A percentile compares a stretch with the other conserved stretches of the same genome.
Conservation (phyloP, 2,329 filamentous ascomycete species). For the Penicillium sp. region DNA sequence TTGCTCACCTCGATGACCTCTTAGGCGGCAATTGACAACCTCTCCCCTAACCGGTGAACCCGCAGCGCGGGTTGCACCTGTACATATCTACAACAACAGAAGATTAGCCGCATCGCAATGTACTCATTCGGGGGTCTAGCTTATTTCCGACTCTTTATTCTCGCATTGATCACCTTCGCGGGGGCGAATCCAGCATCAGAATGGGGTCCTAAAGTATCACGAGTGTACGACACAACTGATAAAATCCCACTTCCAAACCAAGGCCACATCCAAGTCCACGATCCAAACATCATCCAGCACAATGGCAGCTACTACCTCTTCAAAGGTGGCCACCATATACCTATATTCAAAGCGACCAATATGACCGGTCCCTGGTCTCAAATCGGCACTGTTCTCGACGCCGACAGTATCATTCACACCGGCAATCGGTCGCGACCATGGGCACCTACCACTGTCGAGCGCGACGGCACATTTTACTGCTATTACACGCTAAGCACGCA, state of each 20-base stretch:
- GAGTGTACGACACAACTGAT: conserved; percentile 27
- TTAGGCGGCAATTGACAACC: neutral
- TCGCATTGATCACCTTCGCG: conserved; percentile 2
- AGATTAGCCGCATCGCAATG: neutral
- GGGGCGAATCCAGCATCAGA: conserved; percentile 2
- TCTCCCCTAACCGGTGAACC: neutral
- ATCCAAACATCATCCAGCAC: conserved; percentile 33
- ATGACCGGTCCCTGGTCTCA: conserved; percentile 34
- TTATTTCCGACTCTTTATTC: neutral
- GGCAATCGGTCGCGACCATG: conserved; percentile 33
- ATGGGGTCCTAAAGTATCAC: neutral
- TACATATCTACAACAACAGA: neutral
- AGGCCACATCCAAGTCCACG: conserved; percentile 31
- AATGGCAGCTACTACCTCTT: conserved; percentile 36
- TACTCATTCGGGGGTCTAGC: neutral
- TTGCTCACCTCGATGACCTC: neutral
- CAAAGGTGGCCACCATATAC: conserved; percentile 30
- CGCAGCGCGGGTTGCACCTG: neutral
- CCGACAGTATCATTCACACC: conserved; percentile 30
- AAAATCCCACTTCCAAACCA: conserved; percentile 27
- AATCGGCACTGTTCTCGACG: conserved; percentile 32
- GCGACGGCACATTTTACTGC: conserved; percentile 35
- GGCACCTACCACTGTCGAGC: conserved; percentile 35
- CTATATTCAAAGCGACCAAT: conserved; percentile 24
- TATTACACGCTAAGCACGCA: conserved; percentile 34